phyloP scores from a whole-genome alignment of 139 green algal genomes.

The Chlamydomonas asymmetrica region DNA sequence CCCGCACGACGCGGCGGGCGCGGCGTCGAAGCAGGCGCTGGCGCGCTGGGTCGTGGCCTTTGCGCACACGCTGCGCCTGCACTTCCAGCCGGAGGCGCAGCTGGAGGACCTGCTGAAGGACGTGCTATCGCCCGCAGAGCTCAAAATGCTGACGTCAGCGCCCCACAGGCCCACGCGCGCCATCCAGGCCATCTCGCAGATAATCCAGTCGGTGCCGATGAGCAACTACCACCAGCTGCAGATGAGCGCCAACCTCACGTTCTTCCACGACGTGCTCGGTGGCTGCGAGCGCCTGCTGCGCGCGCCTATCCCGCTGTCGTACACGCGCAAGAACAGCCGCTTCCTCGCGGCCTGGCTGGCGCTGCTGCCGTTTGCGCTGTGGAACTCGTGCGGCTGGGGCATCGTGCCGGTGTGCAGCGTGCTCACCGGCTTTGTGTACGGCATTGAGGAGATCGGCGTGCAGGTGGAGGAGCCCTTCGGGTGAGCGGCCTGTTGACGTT shows the following conservation, averaged over 20 bases:
- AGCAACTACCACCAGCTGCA: constrained; percentile 33
- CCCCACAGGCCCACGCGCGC: constrained; percentile 37
- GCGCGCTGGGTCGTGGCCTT: constrained; percentile 43
- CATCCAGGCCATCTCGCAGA: constrained; percentile 39
- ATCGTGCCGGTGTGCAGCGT: constrained; percentile 51
- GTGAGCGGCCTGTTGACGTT: too few species aligned
- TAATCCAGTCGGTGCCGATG: constrained; percentile 37
- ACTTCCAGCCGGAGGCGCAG: constrained; percentile 18
- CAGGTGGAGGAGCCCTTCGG: constrained; percentile 60
- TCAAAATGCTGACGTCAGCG: constrained; percentile 31
- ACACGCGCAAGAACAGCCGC: constrained; percentile 73
- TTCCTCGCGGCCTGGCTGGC: constrained; percentile 76
- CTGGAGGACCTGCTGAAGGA: constrained; percentile 24
- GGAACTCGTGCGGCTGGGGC: constrained; percentile 54
- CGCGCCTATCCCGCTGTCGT: constrained; percentile 68
- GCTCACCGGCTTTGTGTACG: constrained; percentile 74
- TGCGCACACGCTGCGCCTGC: constrained; percentile 7
- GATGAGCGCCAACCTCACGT: constrained; percentile 66
- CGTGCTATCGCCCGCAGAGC: constrained; percentile 27
- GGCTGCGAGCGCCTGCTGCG: constrained; percentile 73
- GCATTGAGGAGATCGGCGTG: constrained; percentile 87
- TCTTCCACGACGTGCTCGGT: constrained; percentile 71
- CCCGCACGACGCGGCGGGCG: constrained; percentile 1
- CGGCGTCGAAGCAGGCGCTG: constrained; percentile 21
- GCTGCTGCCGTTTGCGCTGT: constrained; percentile 74